These are phyloP conservation scores for Phytophthora brassicae DNA, from an alignment of 352 stramenopile species.

Conservation along the genomic window DNA sequence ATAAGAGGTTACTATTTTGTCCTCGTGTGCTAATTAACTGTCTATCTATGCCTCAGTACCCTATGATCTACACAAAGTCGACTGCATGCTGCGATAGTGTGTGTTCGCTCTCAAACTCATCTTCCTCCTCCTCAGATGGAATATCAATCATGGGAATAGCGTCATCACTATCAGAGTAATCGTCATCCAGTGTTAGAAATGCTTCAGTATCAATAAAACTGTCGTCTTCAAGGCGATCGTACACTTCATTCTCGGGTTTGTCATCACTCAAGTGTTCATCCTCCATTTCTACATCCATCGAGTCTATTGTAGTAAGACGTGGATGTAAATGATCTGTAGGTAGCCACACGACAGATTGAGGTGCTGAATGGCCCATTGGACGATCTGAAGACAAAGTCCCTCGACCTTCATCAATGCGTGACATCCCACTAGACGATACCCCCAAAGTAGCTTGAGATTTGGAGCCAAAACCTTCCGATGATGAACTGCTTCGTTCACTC, in stretches of 20 bases:
- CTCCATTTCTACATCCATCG: conserved; percentile 22
- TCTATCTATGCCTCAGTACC: too few relatives aligned
- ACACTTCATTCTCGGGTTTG: conserved; percentile 7
- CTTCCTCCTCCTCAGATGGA: conserved; percentile 36
- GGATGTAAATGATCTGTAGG: conserved; percentile 32
- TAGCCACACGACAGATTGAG: conserved; percentile 31
- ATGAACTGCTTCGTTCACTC: conserved; percentile 25
- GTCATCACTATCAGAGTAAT: conserved; percentile 23
- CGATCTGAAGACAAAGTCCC: conserved; percentile 42
- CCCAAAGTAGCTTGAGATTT: conserved; percentile 20
- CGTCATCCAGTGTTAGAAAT: conserved; percentile 34
- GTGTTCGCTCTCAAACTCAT: conserved; percentile 28
- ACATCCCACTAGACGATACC: conserved; percentile 19
- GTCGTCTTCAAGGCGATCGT: conserved; percentile 23
- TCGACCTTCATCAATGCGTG: conserved; percentile 37
- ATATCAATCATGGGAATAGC: conserved; percentile 45
- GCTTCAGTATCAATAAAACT: conserved; percentile 33
- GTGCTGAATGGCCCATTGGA: conserved; percentile 15
- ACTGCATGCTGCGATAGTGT: conserved; percentile 15
- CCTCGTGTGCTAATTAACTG: too few relatives aligned
- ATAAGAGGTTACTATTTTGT: conserved; percentile 30
- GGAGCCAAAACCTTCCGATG: conserved; percentile 9
- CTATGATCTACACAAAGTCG: conserved; percentile 20
- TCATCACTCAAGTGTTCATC: conserved; percentile 12
- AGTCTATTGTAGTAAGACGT: conserved; percentile 16